These are phyloP conservation scores for Diaporthe citrichinensis DNA, from an alignment of 2,329 filamentous ascomycete genomes.

Conservation along the genomic window DNA sequence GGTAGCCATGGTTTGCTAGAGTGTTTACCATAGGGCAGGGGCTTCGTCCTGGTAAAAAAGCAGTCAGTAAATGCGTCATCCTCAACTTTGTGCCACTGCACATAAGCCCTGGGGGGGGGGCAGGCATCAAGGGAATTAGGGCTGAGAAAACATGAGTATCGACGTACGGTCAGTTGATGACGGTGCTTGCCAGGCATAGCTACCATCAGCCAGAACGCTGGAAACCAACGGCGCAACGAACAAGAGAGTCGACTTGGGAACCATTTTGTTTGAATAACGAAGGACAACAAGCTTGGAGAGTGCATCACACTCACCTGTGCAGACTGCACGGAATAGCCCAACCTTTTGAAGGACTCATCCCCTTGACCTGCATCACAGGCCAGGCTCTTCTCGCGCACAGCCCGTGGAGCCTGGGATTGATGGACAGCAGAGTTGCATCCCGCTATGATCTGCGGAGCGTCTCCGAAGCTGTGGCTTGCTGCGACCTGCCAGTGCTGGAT, in stretches of 20 bases:
- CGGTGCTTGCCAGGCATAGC: conserved; percentile 13
- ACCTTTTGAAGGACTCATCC: background rate
- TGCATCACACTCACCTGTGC: no score
- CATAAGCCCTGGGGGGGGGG: background rate
- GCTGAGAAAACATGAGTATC: background rate
- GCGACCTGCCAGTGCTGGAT: background rate
- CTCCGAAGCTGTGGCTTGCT: conserved; percentile 21
- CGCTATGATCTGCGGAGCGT: conserved; percentile 26
- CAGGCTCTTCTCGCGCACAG: background rate
- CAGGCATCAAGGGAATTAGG: no score
- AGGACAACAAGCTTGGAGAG: background rate
- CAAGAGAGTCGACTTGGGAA: background rate
- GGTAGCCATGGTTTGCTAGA: conserved; percentile 25
- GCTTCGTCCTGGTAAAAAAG: conserved; percentile 7
- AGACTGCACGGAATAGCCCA: background rate
- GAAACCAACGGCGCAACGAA: background rate
- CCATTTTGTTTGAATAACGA: background rate
- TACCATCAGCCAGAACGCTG: background rate
- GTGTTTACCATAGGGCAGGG: conserved; percentile 32
- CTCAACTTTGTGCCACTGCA: background rate
- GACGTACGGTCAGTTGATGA: conserved; percentile 17
- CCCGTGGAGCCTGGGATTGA: background rate
- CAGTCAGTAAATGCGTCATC: background rate
- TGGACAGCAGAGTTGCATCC: conserved; percentile 16
- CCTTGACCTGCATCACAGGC: conserved; percentile 6